A percentile compares a stretch with the other conserved stretches of the same genome.
Evolutionary conservation across 345 rosid genomes (phyloP).

Genomic region (Syzygium aqueum): DNA sequence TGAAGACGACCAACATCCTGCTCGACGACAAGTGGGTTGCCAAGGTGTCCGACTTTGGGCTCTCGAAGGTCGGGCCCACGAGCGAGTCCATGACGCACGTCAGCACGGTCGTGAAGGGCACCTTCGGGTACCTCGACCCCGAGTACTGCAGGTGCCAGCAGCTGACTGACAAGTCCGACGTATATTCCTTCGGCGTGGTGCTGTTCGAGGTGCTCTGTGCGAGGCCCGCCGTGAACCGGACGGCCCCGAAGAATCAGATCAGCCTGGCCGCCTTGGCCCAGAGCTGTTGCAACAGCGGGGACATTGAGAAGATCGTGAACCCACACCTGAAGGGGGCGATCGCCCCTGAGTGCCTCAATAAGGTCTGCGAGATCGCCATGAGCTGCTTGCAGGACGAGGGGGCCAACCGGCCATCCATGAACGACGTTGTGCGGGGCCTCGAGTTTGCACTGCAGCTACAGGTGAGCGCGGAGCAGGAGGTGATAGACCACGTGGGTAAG

Average conservation of each 20-base stretch:
- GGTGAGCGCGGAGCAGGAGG: too few relatives aligned
- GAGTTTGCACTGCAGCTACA: too few relatives aligned
- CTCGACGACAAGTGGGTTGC: slow-evolving; percentile 12
- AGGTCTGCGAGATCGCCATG: too few relatives aligned
- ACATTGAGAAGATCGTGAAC: slow-evolving; percentile 7
- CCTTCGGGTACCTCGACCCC: slow-evolving; percentile 17
- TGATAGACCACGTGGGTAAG: too few relatives aligned
- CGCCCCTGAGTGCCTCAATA: slow-evolving; percentile 15
- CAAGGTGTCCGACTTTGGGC: slow-evolving; percentile 16
- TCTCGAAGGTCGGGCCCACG: slow-evolving; percentile 13
- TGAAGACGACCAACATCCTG: slow-evolving; percentile 15
- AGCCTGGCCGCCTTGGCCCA: slow-evolving; percentile 10
- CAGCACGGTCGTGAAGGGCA: slow-evolving; percentile 13
- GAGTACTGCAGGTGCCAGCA: slow-evolving; percentile 9
- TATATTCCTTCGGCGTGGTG: slow-evolving; percentile 24
- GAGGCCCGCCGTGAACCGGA: not conserved
- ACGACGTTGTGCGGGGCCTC: too few relatives aligned
- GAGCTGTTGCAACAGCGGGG: not conserved
- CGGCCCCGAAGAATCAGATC: not conserved
- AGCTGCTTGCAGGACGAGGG: too few relatives aligned
- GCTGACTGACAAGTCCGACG: slow-evolving; percentile 18
- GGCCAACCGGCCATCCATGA: too few relatives aligned
- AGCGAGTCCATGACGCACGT: not conserved
- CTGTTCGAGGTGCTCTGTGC: slow-evolving; percentile 21
- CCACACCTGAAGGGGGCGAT: slow-evolving; percentile 8